phyloP scores from a whole-genome alignment of 139 green algal species.

The Tetraselmis striata region DNA sequence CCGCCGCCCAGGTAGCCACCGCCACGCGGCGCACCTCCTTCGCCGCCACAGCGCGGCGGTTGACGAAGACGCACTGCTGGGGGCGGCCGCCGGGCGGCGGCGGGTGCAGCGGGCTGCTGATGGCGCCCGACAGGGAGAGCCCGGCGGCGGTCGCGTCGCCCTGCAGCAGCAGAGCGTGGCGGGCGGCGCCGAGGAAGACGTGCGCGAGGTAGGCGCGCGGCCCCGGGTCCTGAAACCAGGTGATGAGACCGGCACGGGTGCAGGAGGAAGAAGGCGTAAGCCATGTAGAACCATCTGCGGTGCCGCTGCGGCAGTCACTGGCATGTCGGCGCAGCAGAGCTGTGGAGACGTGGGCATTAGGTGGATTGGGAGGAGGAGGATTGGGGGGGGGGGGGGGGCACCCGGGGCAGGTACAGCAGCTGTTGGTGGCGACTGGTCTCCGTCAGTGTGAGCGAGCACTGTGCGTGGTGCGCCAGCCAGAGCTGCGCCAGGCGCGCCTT shows the following conservation, averaged over 20 bases:
- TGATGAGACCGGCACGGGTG: no score
- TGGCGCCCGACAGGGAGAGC: neutral
- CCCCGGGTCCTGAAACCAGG: no score
- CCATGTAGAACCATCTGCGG: no score
- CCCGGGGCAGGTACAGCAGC: neutral
- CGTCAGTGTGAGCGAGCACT: neutral
- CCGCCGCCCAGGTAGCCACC: neutral
- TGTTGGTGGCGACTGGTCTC: neutral
- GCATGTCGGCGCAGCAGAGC: no score
- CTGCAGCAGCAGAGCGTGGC: neutral
- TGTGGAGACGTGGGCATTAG: no score
- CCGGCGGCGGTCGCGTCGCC: no score
- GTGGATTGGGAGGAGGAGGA: neutral
- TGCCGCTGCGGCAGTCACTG: no score
- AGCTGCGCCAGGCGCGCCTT: neutral
- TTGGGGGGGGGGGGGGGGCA: neutral
- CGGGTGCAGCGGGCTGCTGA: neutral
- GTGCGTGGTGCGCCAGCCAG: neutral
- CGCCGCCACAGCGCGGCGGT: neutral
- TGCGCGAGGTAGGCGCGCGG: neutral
- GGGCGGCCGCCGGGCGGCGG: no score
- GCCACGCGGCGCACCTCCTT: neutral
- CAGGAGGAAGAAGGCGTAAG: no score
- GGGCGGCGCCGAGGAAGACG: neutral
- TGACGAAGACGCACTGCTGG: neutral